Evolutionary conservation across 257 asterid genomes (phyloP).

Genomic region (Euphrasia confusa): DNA sequence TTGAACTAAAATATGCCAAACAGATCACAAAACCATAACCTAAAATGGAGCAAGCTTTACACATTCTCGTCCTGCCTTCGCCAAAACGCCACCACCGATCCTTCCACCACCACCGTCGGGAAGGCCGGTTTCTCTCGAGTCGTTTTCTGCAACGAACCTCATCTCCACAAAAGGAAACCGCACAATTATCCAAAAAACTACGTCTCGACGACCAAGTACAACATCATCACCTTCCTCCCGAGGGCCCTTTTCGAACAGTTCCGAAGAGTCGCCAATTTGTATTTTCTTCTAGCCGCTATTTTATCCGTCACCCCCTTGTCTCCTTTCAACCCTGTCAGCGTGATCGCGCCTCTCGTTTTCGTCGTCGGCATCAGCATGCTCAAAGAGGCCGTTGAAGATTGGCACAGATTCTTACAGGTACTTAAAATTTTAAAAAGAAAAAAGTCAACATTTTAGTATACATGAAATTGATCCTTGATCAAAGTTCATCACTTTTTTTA

Average conservation of each 20-base stretch:
- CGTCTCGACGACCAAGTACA: conserved; percentile 58
- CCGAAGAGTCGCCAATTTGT: conserved; percentile 58
- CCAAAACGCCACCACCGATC: conserved; percentile 24
- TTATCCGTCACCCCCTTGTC: conserved; percentile 39
- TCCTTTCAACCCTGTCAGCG: conserved; percentile 35
- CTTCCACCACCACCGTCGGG: conserved; percentile 26
- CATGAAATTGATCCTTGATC: too few species aligned
- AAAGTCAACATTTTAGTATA: too few species aligned
- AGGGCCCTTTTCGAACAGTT: conserved; percentile 63
- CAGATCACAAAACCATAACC: conserved; percentile 26
- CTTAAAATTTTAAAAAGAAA: too few species aligned
- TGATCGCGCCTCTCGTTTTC: conserved; percentile 49
- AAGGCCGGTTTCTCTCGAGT: conserved; percentile 47
- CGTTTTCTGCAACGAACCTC: conserved; percentile 54
- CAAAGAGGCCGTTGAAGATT: conserved; percentile 66
- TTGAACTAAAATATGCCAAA: conserved; percentile 21
- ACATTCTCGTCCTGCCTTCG: conserved; percentile 48
- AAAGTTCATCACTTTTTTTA: conserved; percentile 23
- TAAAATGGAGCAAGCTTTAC: conserved; percentile 59
- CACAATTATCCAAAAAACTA: conserved; percentile 43
- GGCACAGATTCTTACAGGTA: conserved; percentile 62
- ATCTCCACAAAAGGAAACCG: conserved; percentile 40
- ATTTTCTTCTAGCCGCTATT: conserved; percentile 49
- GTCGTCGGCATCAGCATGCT: conserved; percentile 62
- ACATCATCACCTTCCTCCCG: conserved; percentile 45